Evolutionary conservation across 192 early-diverging fungal species (phyloP), one percentile per base, ranked within the genome.

Genomic region (Entophlyctis luteolus): DNA sequence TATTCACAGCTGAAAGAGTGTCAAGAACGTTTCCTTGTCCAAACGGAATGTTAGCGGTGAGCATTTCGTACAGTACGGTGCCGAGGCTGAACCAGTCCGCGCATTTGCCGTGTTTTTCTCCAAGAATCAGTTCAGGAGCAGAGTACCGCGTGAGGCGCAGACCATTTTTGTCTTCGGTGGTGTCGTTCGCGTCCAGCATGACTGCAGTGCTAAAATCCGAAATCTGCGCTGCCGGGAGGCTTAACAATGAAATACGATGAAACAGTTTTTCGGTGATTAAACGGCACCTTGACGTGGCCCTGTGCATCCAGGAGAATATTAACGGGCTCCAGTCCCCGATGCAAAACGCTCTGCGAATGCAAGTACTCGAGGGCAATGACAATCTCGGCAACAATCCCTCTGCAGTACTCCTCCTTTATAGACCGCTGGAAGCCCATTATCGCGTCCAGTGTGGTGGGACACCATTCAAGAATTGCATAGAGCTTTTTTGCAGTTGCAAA

Each of bases 281-380:
- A 63, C 31, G 25, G 4, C 46, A 91, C 81, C 68, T 88, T 89
- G 49, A 90, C 77, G 58, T 91, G 90, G 2, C 90, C 89, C 42
- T 79, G 77, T 0, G 75, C 80, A 62, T 91, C 89, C 22, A 92
- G 65, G 32, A 91, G 57, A 27, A 91, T 75, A 63, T 91, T 92
- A 46, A 68, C 72, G 2, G 75, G 75, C 48, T 82, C 75, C 3
- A 82, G 33, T 35, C 75, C 73, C 2, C 73, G 47, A 55, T 81
- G 78, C 5, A 79, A 59, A 28, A 78, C 71, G 38, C 72, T 71
- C 29, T 69, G 50, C 31, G 48, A 65, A 62, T 82, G 77, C 18
- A 81, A 42, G 48, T 74, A 75, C 23, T 75, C 72, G 12, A 79
- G 59, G 8, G 72, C 74, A 47, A 71, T 37, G 28, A 70, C 70